phyloP scores from a whole-genome alignment of 176 grass and related monocot genomes.

The Raddia guianensis region DNA sequence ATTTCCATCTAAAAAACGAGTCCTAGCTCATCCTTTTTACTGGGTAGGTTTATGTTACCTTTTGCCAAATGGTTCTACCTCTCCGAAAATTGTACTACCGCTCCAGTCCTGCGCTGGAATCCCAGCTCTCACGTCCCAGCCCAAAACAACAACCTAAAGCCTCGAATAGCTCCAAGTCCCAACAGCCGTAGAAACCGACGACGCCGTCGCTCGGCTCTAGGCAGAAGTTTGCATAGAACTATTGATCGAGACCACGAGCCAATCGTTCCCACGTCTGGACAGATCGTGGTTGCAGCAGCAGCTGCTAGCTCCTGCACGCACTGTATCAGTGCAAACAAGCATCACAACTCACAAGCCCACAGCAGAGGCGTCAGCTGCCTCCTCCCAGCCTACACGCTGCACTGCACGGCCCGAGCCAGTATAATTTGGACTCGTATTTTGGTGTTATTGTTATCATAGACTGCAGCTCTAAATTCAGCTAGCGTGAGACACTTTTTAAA shows the following conservation, averaged over 20 bases:
- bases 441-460: background rate
- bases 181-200: conserved; percentile 33
- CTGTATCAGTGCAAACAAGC: background rate
- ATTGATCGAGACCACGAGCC: conserved; percentile 1
- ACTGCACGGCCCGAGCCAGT: background rate
- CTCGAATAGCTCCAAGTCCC: conserved; percentile 15
- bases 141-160: too few relatives aligned
- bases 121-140: too few relatives aligned
- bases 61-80: too few relatives aligned
- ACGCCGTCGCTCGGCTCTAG: background rate
- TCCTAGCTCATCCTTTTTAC: too few relatives aligned
- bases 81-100: too few relatives aligned
- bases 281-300: conserved; percentile 45
- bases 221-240: background rate
- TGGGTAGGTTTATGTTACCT: too few relatives aligned
- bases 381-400: background rate
- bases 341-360: conserved; percentile 35
- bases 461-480: too few relatives aligned
- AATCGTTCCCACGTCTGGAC: background rate
- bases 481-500: too few relatives aligned
- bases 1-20: too few relatives aligned
- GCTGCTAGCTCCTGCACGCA: background rate
- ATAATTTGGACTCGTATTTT: conserved; percentile 27
- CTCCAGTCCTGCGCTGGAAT: too few relatives aligned
- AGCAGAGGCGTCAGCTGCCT: background rate